Evolutionary conservation across 2,329 filamentous ascomycete genomes (phyloP).

Genomic region (Arthrobotrys megalospora): DNA sequence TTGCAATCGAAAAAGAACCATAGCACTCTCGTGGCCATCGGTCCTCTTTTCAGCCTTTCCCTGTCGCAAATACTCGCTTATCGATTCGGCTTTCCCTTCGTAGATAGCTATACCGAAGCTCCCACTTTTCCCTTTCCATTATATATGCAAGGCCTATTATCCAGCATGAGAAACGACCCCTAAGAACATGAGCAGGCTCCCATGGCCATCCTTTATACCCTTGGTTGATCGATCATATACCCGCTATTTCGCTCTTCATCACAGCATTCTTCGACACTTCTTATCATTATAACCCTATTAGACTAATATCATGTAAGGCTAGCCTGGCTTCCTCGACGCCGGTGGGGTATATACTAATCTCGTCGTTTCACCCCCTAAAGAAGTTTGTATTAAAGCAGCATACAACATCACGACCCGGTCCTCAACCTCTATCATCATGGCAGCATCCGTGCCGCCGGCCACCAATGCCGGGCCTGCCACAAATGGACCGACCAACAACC

Average conservation of each 20-base stretch:
- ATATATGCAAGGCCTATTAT: slow-evolving; percentile 54
- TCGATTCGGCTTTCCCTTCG: slow-evolving; percentile 61
- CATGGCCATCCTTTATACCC: slow-evolving; percentile 48
- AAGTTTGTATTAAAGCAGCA: slow-evolving; percentile 35
- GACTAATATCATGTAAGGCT: slow-evolving; percentile 52
- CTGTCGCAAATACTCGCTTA: slow-evolving; percentile 61
- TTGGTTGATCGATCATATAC: slow-evolving; percentile 59
- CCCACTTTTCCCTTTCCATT: slow-evolving; percentile 50
- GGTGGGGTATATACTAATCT: slow-evolving; percentile 24
- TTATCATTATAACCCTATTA: slow-evolving; percentile 33
- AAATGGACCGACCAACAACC: slow-evolving; percentile 22
- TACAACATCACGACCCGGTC: slow-evolving; percentile 24
- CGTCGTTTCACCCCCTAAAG: slow-evolving; percentile 8
- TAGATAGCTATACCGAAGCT: slow-evolving; percentile 60
- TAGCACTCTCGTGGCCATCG: slow-evolving; percentile 35
- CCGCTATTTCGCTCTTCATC: slow-evolving; percentile 44
- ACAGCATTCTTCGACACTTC: slow-evolving; percentile 13
- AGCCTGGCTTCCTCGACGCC: slow-evolving; percentile 10
- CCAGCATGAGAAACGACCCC: slow-evolving; percentile 59
- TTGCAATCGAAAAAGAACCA: slow-evolving; percentile 34
- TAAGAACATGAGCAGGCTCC: slow-evolving; percentile 61
- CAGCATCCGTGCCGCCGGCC: slow-evolving; percentile 42
- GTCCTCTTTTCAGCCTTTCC: slow-evolving; percentile 54
- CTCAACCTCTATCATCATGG: slow-evolving; percentile 45
- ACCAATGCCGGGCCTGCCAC: slow-evolving; percentile 34